Conservation (phyloP, 352 stramenopile species). For the Phytophthora foliorum region DNA sequence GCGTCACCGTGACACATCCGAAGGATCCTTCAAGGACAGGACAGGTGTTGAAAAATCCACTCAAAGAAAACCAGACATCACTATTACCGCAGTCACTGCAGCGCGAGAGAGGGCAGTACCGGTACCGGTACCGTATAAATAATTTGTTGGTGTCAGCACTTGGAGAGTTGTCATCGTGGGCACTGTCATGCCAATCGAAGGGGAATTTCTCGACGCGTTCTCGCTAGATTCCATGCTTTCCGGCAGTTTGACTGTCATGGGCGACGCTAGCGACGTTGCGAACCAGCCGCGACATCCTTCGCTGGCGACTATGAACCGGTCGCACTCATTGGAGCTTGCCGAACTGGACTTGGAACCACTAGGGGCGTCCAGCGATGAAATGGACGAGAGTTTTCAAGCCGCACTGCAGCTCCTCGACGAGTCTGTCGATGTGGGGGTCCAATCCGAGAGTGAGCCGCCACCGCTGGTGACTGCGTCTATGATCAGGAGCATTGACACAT, state of each 20-base stretch:
- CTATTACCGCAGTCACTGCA: too few relatives aligned
- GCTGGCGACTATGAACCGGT: not conserved
- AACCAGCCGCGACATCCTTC: too few relatives aligned
- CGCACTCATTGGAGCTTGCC: not conserved
- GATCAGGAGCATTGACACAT: not conserved
- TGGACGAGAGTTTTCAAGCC: slow-evolving; percentile 10
- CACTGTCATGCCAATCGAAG: not conserved
- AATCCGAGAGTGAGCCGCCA: not conserved
- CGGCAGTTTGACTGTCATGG: not conserved
- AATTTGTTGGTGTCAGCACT: too few relatives aligned
- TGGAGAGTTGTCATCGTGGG: not conserved
- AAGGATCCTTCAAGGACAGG: too few relatives aligned
- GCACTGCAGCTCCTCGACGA: slow-evolving; percentile 22
- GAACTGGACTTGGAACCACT: not conserved
- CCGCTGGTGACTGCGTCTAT: not conserved
- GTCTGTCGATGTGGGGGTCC: not conserved
- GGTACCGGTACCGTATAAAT: too few relatives aligned
- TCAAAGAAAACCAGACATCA: too few relatives aligned
- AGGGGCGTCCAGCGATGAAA: not conserved
- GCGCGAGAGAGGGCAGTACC: too few relatives aligned
- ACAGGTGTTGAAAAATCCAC: not conserved
- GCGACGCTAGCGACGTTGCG: not conserved
- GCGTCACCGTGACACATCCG: not conserved
- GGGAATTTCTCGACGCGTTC: not conserved
- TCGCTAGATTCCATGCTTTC: not conserved